These are phyloP conservation scores for Fusarium pseudograminearum DNA, from an alignment of 2,329 filamentous ascomycete genomes.

Conservation along the genomic window DNA sequence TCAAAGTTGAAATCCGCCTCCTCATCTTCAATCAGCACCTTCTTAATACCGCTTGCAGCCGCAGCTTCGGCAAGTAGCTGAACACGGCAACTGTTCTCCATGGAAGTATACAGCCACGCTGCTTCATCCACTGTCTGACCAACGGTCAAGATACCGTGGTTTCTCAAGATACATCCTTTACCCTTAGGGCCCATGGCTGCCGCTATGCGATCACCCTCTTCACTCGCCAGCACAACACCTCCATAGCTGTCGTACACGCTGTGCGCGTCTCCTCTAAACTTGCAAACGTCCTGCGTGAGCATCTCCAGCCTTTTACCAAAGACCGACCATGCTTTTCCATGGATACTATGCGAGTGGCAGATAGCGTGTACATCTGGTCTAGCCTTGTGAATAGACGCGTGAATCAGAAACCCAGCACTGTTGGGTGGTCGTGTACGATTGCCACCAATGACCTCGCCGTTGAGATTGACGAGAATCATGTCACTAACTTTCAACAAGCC, in stretches of 20 bases:
- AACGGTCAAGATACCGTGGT: constrained; percentile 78
- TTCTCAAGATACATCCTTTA: constrained; percentile 73
- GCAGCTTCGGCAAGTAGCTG: constrained; percentile 49
- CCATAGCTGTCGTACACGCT: constrained; percentile 71
- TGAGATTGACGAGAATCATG: constrained; percentile 73
- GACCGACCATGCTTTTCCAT: constrained; percentile 74
- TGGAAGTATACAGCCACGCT: constrained; percentile 74
- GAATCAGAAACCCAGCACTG: constrained; percentile 77
- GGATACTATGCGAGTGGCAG: constrained; percentile 74
- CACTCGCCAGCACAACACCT: constrained; percentile 65
- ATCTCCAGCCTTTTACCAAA: constrained; percentile 75
- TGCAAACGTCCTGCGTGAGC: constrained; percentile 74
- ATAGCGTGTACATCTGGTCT: constrained; percentile 74
- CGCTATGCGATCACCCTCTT: constrained; percentile 74
- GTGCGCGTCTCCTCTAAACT: constrained; percentile 71
- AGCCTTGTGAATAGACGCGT: constrained; percentile 72
- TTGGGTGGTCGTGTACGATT: constrained; percentile 71
- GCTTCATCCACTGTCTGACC: constrained; percentile 79
- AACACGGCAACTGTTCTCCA: constrained; percentile 73
- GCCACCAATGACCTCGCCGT: constrained; percentile 72
- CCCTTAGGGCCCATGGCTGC: constrained; percentile 67
- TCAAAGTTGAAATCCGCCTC: constrained; percentile 55
- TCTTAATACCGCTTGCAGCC: constrained; percentile 48
- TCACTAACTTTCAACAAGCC: constrained; percentile 73
- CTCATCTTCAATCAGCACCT: constrained; percentile 56